Conservation (phyloP, 1,284 basidiomycete species). For the Kwoniella shivajii region DNA sequence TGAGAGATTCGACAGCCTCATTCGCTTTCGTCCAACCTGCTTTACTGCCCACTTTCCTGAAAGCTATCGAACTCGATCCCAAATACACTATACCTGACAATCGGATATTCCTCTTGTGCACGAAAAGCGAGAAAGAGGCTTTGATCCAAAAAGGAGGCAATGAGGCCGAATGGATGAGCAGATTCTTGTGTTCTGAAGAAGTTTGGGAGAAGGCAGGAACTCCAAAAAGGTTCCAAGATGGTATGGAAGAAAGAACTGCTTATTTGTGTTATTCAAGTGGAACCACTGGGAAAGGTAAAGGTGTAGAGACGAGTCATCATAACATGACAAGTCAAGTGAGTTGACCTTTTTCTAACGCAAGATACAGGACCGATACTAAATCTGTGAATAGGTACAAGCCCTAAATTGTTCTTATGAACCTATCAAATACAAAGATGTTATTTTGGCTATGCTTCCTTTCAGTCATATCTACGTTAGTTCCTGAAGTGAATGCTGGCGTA, state of each 20-base stretch:
- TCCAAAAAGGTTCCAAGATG: slow-evolving; percentile 14
- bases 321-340: slow-evolving; percentile 59
- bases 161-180: slow-evolving; percentile 7
- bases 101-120: slow-evolving; percentile 39
- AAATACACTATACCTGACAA: slow-evolving; percentile 16
- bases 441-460: slow-evolving; percentile 66
- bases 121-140: slow-evolving; percentile 14
- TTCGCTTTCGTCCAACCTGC: slow-evolving; percentile 62
- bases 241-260: slow-evolving; percentile 28
- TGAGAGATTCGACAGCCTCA: slow-evolving; percentile 60
- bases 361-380: too few relatives aligned
- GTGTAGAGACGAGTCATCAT: slow-evolving; percentile 63
- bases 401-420: slow-evolving; percentile 28
- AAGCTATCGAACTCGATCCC: slow-evolving; percentile 24
- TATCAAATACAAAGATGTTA: slow-evolving; percentile 55
- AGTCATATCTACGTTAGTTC: slow-evolving; percentile 41
- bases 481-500: neutral
- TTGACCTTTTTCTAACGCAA: neutral
- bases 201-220: slow-evolving; percentile 19
- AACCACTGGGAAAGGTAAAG: slow-evolving; percentile 55
- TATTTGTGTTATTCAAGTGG: slow-evolving; percentile 70
- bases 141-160: neutral
- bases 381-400: slow-evolving; percentile 39
- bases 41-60: slow-evolving; percentile 52
- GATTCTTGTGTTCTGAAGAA: slow-evolving; percentile 25